phyloP scores from a whole-genome alignment of 2,329 filamentous ascomycete genomes.

The Ophiostoma sp. region DNA sequence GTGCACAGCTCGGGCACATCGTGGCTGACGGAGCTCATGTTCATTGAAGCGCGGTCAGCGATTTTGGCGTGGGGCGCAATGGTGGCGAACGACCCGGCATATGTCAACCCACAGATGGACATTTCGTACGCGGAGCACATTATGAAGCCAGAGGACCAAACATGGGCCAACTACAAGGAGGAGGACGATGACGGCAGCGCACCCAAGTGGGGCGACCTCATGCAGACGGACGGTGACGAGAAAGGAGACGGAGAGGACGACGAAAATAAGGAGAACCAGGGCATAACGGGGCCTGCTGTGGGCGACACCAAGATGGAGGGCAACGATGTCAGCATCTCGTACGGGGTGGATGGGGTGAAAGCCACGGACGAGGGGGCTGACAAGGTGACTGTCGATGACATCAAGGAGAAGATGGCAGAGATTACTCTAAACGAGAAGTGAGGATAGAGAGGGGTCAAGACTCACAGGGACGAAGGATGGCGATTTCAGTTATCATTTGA shows the following conservation, averaged over 20 bases:
- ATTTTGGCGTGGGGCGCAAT: slow-evolving; percentile 35
- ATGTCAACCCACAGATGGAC: slow-evolving; percentile 33
- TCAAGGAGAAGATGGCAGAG: background rate
- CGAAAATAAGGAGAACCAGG: slow-evolving; percentile 7
- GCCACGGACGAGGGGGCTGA: background rate
- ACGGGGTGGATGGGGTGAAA: background rate
- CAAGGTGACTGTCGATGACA: background rate
- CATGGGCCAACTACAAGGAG: slow-evolving; percentile 19
- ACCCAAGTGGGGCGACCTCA: background rate
- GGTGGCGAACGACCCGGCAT: slow-evolving; percentile 32
- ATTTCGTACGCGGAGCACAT: slow-evolving; percentile 30
- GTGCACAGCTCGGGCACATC: slow-evolving; percentile 68
- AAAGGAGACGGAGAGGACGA: background rate
- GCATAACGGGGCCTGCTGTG: background rate
- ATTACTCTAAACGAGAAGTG: background rate
- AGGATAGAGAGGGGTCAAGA: background rate
- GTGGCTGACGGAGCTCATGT: slow-evolving; percentile 60
- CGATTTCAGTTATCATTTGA: background rate
- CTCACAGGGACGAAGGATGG: background rate
- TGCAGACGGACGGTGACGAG: background rate
- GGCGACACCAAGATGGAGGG: background rate
- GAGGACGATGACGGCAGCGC: background rate
- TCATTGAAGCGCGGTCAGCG: slow-evolving; percentile 46
- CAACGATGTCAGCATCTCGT: background rate
- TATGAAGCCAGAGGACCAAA: background rate